Base-by-base conservation (phyloP, 2,329 filamentous ascomycete species). In the Exophiala sp. region DNA sequence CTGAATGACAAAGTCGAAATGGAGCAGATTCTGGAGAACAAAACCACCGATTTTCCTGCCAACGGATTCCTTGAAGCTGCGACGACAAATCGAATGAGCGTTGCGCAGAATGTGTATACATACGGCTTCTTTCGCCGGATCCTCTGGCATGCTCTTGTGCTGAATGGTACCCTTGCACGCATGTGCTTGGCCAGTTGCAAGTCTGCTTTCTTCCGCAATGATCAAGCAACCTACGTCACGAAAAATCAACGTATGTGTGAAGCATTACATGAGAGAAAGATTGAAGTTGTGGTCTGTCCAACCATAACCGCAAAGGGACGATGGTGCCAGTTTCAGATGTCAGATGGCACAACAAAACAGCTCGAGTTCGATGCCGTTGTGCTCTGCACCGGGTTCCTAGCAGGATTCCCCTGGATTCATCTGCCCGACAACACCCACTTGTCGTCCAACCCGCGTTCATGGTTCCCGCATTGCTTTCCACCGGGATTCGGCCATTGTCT, bases 201-300 rank as follows among this genome's bases (percentile, higher is more conserved):
- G n/a, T 47, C 34, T 34, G 39, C 50, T 32, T n/a, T 54, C 20
- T 16, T 53, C 14, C 45, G 54, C 2, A 50, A 53, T 16, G 50
- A 57, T 14, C 54, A 57, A 34, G 54, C 50, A 11, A 57, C 54
- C 6, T 52, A 49, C 32, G 41, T 53, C 14, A 57, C 54, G 39
- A 54, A 53, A 50, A 54, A 57, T 29, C 50, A 52, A 43, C 42
- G 50, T 8, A 52, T 52, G 52, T 55, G 52, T 32, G 52, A 55
- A 40, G 52, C 52, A 16, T 39, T 55, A 35, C 46, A 50, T 11
- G 11, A n/a, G 4, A 34, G 29, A n/a, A 55, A 55, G 34, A 47
- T 55, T 36, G 47, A 51, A 38, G 40, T 45, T 12, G 7, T 46
- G 12, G 47, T 55, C 14, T 21, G 35, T 24, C 47, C 47, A 24